phyloP scores from a whole-genome alignment of 768 basidiomycete species.

The Boletus sp. region DNA sequence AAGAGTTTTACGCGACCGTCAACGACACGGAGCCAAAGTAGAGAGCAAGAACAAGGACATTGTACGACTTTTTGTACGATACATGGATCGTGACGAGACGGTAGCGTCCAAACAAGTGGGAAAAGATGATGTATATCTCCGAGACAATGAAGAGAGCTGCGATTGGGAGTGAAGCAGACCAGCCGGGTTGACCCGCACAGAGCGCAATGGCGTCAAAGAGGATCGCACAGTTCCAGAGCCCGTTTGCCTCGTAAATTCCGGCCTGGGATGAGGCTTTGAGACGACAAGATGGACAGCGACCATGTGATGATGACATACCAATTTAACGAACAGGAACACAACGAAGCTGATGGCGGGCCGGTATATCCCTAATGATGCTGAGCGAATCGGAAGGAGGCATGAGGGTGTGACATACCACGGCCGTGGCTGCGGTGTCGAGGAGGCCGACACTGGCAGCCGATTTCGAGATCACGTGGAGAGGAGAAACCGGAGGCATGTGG shows the following conservation, averaged over 20 bases:
- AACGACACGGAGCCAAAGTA: conserved; percentile 63
- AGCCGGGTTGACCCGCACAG: neutral
- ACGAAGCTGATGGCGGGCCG: neutral
- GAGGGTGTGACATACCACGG: neutral
- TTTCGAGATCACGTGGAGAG: neutral
- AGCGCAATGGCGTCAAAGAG: neutral
- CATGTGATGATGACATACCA: neutral
- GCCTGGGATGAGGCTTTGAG: too few relatives aligned
- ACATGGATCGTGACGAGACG: too few relatives aligned
- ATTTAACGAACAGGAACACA: neutral
- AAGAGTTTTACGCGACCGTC: conserved; percentile 84
- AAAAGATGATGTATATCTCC: too few relatives aligned
- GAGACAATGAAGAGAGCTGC: too few relatives aligned
- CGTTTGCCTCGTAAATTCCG: too few relatives aligned
- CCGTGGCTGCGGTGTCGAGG: neutral
- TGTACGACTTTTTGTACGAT: too few relatives aligned
- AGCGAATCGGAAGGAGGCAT: too few relatives aligned
- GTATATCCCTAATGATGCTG: neutral
- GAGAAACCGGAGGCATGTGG: too few relatives aligned
- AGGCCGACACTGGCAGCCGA: conserved; percentile 35
- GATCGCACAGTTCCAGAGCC: too few relatives aligned
- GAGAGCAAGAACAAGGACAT: too few relatives aligned
- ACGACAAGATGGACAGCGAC: too few relatives aligned
- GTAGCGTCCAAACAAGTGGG: neutral
- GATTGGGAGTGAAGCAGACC: neutral